Evolutionary conservation across 768 basidiomycete species (phyloP).

Genomic region (Saitozyma podzolica): DNA sequence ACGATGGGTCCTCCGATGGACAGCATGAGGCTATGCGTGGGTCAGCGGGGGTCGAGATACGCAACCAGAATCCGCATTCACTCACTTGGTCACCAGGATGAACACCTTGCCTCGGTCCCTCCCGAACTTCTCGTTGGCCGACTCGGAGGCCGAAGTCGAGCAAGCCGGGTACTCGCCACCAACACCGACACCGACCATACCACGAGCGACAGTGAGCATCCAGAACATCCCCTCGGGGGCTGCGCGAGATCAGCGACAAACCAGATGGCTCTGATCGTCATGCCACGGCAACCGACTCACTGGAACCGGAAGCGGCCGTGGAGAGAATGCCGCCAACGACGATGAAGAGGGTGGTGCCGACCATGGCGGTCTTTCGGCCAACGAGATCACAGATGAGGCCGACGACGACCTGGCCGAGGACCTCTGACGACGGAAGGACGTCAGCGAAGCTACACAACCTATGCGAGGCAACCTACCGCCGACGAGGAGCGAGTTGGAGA

Average conservation of each 20-base stretch:
- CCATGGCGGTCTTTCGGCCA: slow-evolving; percentile 74
- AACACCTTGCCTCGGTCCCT: slow-evolving; percentile 68
- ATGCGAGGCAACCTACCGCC: slow-evolving; percentile 60
- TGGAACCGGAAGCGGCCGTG: slow-evolving; percentile 68
- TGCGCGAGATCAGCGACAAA: slow-evolving; percentile 1
- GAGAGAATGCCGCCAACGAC: slow-evolving; percentile 68
- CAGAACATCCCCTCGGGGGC: slow-evolving; percentile 64
- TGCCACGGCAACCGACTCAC: slow-evolving; percentile 48
- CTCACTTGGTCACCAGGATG: slow-evolving; percentile 74
- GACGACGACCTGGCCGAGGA: slow-evolving; percentile 54
- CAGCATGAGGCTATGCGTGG: slow-evolving; percentile 30
- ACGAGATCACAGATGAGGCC: slow-evolving; percentile 71
- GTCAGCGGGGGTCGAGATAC: neutral
- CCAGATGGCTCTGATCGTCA: too few species aligned
- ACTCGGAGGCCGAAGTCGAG: slow-evolving; percentile 68
- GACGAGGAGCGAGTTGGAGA: slow-evolving; percentile 70
- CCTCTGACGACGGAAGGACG: slow-evolving; percentile 3
- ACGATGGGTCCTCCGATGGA: slow-evolving; percentile 70
- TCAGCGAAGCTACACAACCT: neutral
- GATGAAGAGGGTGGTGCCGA: slow-evolving; percentile 68
- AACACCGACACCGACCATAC: slow-evolving; percentile 61
- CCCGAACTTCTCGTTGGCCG: slow-evolving; percentile 69
- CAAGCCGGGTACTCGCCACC: slow-evolving; percentile 78
- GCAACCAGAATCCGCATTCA: neutral
- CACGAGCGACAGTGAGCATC: slow-evolving; percentile 71